These are phyloP conservation scores for Meyerozyma elateridarum DNA, from an alignment of 1,139 yeast species.

Conservation along the genomic window DNA sequence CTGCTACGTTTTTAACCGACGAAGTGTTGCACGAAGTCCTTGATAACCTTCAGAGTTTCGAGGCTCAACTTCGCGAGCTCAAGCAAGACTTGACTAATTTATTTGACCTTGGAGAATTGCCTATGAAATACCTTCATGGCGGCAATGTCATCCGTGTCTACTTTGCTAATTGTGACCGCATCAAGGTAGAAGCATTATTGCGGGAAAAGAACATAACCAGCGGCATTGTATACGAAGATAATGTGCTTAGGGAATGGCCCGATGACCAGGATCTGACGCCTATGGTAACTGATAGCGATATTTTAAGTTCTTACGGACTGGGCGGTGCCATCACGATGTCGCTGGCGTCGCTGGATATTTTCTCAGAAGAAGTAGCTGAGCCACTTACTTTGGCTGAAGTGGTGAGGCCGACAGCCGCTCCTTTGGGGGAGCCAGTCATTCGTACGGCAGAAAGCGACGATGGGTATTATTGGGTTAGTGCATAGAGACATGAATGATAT, in stretches of 20 bases:
- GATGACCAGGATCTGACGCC: constrained; percentile 4
- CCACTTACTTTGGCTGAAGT: constrained; percentile 1
- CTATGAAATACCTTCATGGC: constrained; percentile 34
- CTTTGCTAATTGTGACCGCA: constrained; percentile 54
- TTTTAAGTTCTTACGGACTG: constrained; percentile 18
- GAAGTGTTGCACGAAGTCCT: constrained; percentile 41
- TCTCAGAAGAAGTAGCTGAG: constrained; percentile 2
- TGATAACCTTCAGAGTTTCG: constrained; percentile 26
- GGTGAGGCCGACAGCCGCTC: constrained; percentile 2
- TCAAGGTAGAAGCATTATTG: constrained; percentile 45
- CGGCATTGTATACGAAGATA: constrained; percentile 42
- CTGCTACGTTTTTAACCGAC: constrained; percentile 45
- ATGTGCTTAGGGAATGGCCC: not conserved
- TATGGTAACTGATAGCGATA: constrained; percentile 17
- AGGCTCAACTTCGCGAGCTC: constrained; percentile 30
- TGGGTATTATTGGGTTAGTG: constrained; percentile 4
- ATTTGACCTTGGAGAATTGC: constrained; percentile 48
- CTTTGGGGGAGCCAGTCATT: too few relatives aligned
- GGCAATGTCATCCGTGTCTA: constrained; percentile 42
- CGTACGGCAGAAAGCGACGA: constrained; percentile 4
- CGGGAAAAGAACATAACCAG: constrained; percentile 46
- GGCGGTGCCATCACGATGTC: not conserved
- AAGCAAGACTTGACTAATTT: constrained; percentile 33
- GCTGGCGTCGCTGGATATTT: constrained; percentile 3
- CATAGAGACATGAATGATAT: constrained; percentile 3